These are phyloP conservation scores for Cinchona pubescens DNA, from an alignment of 257 asterid genomes.

Conservation along the genomic window DNA sequence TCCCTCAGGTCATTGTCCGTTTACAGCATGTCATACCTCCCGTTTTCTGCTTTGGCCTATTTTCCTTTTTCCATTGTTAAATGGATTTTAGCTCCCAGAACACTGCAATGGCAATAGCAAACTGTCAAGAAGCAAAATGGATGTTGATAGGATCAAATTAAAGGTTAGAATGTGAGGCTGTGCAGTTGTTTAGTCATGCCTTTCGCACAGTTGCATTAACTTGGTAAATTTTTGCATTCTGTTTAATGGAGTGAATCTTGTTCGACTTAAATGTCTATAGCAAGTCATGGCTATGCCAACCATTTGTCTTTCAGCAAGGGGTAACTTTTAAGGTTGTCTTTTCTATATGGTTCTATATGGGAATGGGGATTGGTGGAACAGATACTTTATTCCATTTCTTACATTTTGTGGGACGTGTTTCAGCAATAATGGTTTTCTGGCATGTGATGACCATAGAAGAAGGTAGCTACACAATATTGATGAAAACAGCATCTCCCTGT, in stretches of 20 bases:
- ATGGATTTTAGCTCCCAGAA: background rate
- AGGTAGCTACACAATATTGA: background rate
- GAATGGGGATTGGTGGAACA: background rate
- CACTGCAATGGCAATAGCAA: background rate
- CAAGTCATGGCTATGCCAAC: background rate
- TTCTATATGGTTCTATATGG: background rate
- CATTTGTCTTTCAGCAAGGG: background rate
- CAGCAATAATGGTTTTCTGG: background rate
- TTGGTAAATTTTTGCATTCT: background rate
- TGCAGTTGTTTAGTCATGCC: background rate
- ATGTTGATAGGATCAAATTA: background rate
- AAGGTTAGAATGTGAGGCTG: background rate
- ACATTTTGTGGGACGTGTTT: background rate
- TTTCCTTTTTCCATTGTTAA: background rate
- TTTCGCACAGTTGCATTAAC: background rate
- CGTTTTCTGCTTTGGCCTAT: background rate
- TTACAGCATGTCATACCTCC: background rate
- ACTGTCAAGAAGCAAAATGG: background rate
- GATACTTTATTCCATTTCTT: slow-evolving; percentile 1
- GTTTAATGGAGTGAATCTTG: background rate
- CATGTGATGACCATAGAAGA: background rate
- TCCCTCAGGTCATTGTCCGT: background rate
- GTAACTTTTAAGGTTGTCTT: background rate
- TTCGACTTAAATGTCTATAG: background rate
- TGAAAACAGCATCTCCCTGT: background rate